Conservation (phyloP, 2,329 filamentous ascomycete genomes). For the Nemania abortiva region DNA sequence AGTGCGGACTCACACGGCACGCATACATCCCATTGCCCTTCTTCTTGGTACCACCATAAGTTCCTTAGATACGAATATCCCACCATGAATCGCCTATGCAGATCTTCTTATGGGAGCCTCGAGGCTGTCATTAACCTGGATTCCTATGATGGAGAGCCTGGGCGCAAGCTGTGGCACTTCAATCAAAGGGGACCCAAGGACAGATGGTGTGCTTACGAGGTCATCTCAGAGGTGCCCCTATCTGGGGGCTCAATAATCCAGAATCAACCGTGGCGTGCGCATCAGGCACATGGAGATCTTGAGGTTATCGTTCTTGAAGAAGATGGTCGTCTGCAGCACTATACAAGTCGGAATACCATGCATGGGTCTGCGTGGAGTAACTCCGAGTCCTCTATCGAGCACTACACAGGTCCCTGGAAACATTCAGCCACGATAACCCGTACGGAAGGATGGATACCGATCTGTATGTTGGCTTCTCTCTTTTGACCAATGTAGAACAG, state of each 20-base stretch:
- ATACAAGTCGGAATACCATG: not conserved
- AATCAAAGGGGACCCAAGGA: constrained; percentile 23
- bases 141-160: not conserved
- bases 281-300: constrained; percentile 36
- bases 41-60: not conserved
- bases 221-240: constrained; percentile 12
- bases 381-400: no score
- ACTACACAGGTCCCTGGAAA: no score
- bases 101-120: constrained; percentile 36
- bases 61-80: not conserved
- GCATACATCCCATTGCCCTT: no score
- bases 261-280: not conserved
- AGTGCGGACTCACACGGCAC: not conserved
- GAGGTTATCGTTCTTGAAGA: constrained; percentile 40
- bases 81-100: constrained; percentile 41
- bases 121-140: constrained; percentile 39
- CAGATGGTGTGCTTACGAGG: constrained; percentile 13
- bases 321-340: constrained; percentile 3
- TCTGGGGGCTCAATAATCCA: constrained; percentile 40
- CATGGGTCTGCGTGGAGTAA: no score
- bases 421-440: no score
- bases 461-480: no score
- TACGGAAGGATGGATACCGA: no score
- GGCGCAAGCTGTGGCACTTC: constrained; percentile 35
- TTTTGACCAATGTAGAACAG: no score